A percentile compares a stretch with the other conserved stretches of the same genome.
Evolutionary conservation across 352 stramenopile genomes (phyloP).

Genomic region (Phytophthora multivora): DNA sequence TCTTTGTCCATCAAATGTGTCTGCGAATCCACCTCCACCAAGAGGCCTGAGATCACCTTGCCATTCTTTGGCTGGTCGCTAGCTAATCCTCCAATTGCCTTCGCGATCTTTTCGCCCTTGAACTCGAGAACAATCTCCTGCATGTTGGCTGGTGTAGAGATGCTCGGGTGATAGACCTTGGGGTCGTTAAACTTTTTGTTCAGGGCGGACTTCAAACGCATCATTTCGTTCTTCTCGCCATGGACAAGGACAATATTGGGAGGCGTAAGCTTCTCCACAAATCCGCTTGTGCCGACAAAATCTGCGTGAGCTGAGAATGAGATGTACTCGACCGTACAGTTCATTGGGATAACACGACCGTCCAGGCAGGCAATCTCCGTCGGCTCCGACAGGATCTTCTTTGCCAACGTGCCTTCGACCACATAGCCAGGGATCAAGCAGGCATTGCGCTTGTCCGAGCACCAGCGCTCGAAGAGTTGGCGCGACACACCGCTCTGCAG

Average conservation of each 20-base stretch:
- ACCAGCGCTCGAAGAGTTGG: conserved; percentile 98
- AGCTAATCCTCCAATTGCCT: conserved; percentile 79
- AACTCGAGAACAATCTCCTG: conserved; percentile 89
- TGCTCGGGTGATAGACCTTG: conserved; percentile 83
- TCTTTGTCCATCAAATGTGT: conserved; percentile 87
- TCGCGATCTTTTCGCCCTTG: conserved; percentile 89
- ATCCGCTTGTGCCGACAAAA: conserved; percentile 96
- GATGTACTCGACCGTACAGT: conserved; percentile 97
- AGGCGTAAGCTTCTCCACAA: conserved; percentile 95
- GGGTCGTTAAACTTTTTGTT: conserved; percentile 91
- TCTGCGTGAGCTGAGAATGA: conserved; percentile 98
- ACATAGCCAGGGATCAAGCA: conserved; percentile 99
- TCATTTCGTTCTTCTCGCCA: conserved; percentile 98
- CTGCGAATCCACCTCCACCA: conserved; percentile 88
- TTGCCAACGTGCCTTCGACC: conserved; percentile 97
- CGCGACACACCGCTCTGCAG: conserved; percentile 97
- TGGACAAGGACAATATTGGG: conserved; percentile 96
- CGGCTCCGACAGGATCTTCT: conserved; percentile 96
- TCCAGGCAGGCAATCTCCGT: conserved; percentile 96
- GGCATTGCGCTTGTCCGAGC: conserved; percentile 97
- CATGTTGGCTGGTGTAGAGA: conserved; percentile 87
- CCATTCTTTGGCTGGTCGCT: conserved; percentile 80
- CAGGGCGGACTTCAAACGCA: conserved; percentile 93
- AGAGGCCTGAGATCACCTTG: conserved; percentile 76
- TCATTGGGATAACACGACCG: conserved; percentile 93